phyloP scores from a whole-genome alignment of 371 early-diverging fungal species.

The Mortierella sp. region DNA sequence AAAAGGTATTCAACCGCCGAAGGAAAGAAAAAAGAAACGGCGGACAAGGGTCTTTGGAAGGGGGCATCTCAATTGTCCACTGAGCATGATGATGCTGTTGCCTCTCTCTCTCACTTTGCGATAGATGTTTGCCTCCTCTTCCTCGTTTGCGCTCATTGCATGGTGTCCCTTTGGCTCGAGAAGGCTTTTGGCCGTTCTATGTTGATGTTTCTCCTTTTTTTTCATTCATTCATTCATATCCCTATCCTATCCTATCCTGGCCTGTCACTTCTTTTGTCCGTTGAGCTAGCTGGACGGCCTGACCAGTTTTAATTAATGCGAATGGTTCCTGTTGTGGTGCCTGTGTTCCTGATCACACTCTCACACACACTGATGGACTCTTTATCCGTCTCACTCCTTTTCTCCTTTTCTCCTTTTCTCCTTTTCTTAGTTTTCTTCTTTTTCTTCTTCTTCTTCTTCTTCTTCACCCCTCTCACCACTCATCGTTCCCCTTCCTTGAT shows the following conservation, averaged over 20 bases:
- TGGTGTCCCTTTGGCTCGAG: not conserved
- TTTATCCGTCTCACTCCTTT: constrained; percentile 12
- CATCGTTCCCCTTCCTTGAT: not conserved
- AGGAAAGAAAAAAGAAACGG: not conserved
- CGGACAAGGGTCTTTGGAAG: not conserved
- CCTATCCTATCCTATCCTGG: not conserved
- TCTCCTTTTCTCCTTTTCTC: not conserved
- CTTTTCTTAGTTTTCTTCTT: not conserved
- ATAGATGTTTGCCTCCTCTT: not conserved
- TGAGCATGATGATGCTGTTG: not conserved
- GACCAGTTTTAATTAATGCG: not conserved
- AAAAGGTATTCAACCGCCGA: not conserved
- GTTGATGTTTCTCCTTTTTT: not conserved
- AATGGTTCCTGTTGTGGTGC: not conserved
- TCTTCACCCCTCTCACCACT: not conserved
- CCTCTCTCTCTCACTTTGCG: not conserved
- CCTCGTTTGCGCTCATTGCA: not conserved
- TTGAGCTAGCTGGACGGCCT: not conserved
- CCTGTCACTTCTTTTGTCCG: not conserved
- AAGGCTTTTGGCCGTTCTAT: not conserved
- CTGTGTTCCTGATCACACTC: not conserved
- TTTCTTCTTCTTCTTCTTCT: not conserved
- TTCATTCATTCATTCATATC: not conserved
- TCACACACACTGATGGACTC: not conserved
- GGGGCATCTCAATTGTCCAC: not conserved